phyloP scores from a whole-genome alignment of 1,139 yeast species.

The Debaryomyces subglobosus region DNA sequence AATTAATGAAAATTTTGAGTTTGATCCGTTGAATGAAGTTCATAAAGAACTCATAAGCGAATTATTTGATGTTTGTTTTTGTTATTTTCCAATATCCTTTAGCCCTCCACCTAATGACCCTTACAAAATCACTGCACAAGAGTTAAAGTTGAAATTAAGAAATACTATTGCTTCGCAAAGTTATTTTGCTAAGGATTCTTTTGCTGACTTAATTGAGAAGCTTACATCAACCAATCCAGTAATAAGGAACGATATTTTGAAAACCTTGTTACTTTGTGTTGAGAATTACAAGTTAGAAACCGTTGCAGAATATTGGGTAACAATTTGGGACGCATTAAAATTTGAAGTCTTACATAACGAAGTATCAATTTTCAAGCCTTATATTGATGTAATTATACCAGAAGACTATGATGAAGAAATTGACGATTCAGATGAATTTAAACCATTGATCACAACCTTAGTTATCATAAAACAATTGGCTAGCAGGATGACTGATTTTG shows the following conservation, averaged over 20 bases:
- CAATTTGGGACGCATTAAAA: conserved; percentile 86
- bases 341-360: conserved; percentile 83
- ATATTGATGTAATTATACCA: conserved; percentile 30
- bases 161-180: conserved; percentile 66
- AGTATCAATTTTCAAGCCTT: conserved; percentile 34
- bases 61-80: conserved; percentile 84
- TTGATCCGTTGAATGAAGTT: conserved; percentile 42
- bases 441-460: conserved; percentile 51
- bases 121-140: conserved; percentile 74
- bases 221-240: conserved; percentile 78
- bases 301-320: conserved; percentile 63
- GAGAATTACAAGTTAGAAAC: conserved; percentile 50
- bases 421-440: conserved; percentile 44
- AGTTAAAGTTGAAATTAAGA: conserved; percentile 63
- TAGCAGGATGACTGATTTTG: conserved; percentile 28
- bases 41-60: conserved; percentile 46
- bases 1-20: conserved; percentile 51
- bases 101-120: conserved; percentile 93
- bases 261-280: conserved; percentile 62
- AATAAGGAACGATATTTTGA: conserved; percentile 76
- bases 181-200: conserved; percentile 69
- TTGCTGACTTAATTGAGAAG: conserved; percentile 81
- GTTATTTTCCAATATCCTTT: conserved; percentile 96
- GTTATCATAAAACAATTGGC: conserved; percentile 49
- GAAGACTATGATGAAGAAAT: conserved; percentile 27